phyloP scores from a whole-genome alignment of 148 eudicot species.

The Linanthus parryae region DNA sequence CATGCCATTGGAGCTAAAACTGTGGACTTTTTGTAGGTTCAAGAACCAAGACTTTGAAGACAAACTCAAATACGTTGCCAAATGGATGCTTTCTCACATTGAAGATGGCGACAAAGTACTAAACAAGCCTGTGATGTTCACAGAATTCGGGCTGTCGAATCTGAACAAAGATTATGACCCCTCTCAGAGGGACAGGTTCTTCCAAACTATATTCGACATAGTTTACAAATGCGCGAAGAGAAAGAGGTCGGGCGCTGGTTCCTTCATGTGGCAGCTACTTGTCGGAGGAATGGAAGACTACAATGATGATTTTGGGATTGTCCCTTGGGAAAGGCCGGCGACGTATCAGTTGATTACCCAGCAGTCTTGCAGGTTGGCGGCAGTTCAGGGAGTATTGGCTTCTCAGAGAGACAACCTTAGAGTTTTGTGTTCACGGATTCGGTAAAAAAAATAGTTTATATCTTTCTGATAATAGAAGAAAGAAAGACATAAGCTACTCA shows the following conservation, averaged over 20 bases:
- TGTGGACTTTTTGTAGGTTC: slow-evolving; percentile 43
- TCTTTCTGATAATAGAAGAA: too few species aligned
- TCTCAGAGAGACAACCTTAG: slow-evolving; percentile 34
- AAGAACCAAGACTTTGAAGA: slow-evolving; percentile 44
- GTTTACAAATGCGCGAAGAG: slow-evolving; percentile 37
- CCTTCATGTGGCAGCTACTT: slow-evolving; percentile 81
- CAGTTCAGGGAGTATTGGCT: slow-evolving; percentile 25
- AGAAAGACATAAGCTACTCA: too few species aligned
- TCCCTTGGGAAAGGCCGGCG: slow-evolving; percentile 61
- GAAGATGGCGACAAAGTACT: slow-evolving; percentile 9
- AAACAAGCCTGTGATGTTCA: slow-evolving; percentile 5
- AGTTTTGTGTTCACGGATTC: too few species aligned
- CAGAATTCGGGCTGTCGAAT: slow-evolving; percentile 4
- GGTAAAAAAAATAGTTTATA: too few species aligned
- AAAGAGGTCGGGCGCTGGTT: slow-evolving; percentile 62
- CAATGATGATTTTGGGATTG: slow-evolving; percentile 63
- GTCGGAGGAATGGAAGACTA: slow-evolving; percentile 88
- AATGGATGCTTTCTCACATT: slow-evolving; percentile 79
- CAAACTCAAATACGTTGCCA: slow-evolving; percentile 52
- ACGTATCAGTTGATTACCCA: slow-evolving; percentile 45
- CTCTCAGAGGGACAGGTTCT: slow-evolving; percentile 4
- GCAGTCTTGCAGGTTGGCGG: slow-evolving; percentile 72
- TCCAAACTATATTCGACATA: neutral
- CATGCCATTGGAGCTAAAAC: too few species aligned
- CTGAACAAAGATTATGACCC: slow-evolving; percentile 6